Evolutionary conservation across 2,329 filamentous ascomycete genomes (phyloP).

Genomic region (Aspergillus sp.): DNA sequence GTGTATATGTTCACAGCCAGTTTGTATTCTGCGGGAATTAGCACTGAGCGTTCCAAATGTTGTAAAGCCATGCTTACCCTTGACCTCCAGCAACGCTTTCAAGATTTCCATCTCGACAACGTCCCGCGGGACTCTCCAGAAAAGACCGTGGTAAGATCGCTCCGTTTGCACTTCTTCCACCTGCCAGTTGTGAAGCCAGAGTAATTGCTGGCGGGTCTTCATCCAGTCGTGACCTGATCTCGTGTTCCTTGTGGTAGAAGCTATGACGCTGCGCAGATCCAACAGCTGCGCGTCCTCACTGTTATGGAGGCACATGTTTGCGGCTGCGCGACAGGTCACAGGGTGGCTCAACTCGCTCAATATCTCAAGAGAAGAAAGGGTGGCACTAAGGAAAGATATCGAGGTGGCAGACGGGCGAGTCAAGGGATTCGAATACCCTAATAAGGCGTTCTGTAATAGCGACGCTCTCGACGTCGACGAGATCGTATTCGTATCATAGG

Average conservation of each 20-base stretch:
- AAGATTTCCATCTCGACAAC: conserved; percentile 52
- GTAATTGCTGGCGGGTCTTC: conserved; percentile 43
- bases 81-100: conserved; percentile 46
- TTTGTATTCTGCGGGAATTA: conserved; percentile 31
- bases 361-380: conserved; percentile 36
- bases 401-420: conserved; percentile 34
- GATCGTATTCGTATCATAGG: conserved; percentile 25
- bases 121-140: conserved; percentile 45
- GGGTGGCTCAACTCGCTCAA: conserved; percentile 34
- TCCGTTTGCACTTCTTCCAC: conserved; percentile 19
- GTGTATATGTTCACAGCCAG: conserved; percentile 38
- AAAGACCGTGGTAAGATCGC: conserved; percentile 36
- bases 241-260: conserved; percentile 38
- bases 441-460: conserved; percentile 37
- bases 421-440: conserved; percentile 33
- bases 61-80: conserved; percentile 24
- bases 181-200: conserved; percentile 58
- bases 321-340: conserved; percentile 30
- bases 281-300: conserved; percentile 47
- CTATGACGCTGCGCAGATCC: conserved; percentile 49
- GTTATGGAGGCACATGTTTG: conserved; percentile 48
- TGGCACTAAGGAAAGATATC: conserved; percentile 34
- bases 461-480: conserved; percentile 33
- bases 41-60: not conserved
- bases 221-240: conserved; percentile 45